phyloP scores from a whole-genome alignment of 169 alveolate genomes.

The Eimeria tenella region DNA sequence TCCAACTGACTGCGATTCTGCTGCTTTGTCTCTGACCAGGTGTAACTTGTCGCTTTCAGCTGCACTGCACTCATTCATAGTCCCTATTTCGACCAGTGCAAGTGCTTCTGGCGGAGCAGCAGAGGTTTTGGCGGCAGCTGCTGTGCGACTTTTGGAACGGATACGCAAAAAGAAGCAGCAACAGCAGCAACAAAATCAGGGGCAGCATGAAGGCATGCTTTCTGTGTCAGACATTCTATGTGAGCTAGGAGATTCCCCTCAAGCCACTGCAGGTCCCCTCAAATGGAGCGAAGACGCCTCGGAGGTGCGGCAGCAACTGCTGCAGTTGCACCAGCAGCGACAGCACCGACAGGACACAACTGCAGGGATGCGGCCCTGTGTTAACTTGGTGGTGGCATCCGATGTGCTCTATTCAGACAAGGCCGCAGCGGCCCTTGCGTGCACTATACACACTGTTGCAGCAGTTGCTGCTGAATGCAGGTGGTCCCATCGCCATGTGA shows the following conservation, averaged over 20 bases:
- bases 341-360: conserved; percentile 6
- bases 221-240: conserved; percentile 5
- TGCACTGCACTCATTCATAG: neutral
- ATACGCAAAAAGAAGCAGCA: neutral
- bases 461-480: neutral
- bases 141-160: neutral
- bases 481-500: neutral
- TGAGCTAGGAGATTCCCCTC: neutral
- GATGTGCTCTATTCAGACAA: conserved; percentile 41
- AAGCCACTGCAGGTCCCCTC: conserved; percentile 38
- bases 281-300: conserved; percentile 4
- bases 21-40: neutral
- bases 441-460: conserved; percentile 15
- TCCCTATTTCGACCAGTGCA: neutral
- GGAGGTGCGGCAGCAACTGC: conserved; percentile 46
- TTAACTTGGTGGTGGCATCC: conserved; percentile 18
- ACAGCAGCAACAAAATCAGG: conserved; percentile 28
- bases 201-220: neutral
- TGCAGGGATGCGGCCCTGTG: neutral
- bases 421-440: conserved; percentile 13
- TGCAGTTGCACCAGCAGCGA: conserved; percentile 24
- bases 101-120: conserved; percentile 17
- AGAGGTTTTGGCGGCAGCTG: conserved; percentile 7
- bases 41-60: neutral
- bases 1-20: conserved; percentile 30